phyloP scores from a whole-genome alignment of 73 alveolate species.

The Tetrahymena borealis region DNA sequence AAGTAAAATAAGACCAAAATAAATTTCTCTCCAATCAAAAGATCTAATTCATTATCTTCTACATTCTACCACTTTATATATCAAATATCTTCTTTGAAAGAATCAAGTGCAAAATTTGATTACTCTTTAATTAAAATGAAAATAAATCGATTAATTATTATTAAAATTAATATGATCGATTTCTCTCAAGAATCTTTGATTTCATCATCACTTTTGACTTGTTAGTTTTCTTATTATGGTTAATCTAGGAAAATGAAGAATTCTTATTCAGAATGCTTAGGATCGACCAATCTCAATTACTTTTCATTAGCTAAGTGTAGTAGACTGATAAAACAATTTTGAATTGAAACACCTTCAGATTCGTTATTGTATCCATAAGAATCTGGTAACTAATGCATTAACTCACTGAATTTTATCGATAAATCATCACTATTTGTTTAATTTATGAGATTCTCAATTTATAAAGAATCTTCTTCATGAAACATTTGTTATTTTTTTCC shows the following conservation, averaged over 20 bases:
- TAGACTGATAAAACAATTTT: neutral
- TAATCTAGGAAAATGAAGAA: neutral
- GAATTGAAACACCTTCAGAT: neutral
- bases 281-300: neutral
- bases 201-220: neutral
- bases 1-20: neutral
- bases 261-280: neutral
- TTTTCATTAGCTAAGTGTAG: neutral
- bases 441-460: neutral
- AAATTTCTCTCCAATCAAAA: neutral
- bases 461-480: neutral
- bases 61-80: neutral
- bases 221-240: neutral
- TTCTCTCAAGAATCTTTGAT: neutral
- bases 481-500: neutral
- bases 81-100: no score
- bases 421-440: neutral
- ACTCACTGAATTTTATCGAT: neutral
- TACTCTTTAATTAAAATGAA: neutral
- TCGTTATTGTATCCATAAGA: neutral
- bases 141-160: neutral
- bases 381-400: neutral
- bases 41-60: neutral
- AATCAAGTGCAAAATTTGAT: neutral
- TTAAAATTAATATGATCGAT: neutral